Percentiles rank a stretch among this genome's conserved stretches.
phyloP scores from a whole-genome alignment of 2,329 filamentous ascomycete species.

The Xylaria sp. region DNA sequence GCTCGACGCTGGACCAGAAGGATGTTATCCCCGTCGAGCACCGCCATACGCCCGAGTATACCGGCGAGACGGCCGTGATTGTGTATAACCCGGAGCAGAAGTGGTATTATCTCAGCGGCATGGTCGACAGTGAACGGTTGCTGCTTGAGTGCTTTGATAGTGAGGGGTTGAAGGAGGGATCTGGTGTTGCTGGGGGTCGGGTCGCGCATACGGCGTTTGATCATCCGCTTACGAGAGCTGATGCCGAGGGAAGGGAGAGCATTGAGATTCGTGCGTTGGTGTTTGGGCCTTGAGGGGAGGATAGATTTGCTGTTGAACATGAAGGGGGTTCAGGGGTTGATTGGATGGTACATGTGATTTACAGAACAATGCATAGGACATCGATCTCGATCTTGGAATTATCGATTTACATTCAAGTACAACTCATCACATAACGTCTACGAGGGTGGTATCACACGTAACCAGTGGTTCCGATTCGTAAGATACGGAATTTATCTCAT shows the following conservation, averaged over 20 bases:
- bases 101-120: constrained; percentile 78
- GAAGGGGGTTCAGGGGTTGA: neutral
- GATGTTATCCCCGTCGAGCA: constrained; percentile 71
- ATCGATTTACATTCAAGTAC: too few relatives aligned
- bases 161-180: constrained; percentile 46
- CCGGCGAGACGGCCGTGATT: constrained; percentile 70
- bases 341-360: neutral
- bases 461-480: too few relatives aligned
- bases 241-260: constrained; percentile 71
- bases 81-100: constrained; percentile 54
- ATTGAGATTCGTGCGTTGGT: constrained; percentile 86
- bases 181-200: constrained; percentile 47
- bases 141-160: constrained; percentile 76
- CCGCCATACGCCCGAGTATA: constrained; percentile 52
- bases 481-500: too few relatives aligned
- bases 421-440: too few relatives aligned
- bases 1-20: constrained; percentile 51
- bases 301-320: neutral
- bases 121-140: constrained; percentile 66
- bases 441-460: too few relatives aligned
- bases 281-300: constrained; percentile 54
- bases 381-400: too few relatives aligned
- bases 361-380: neutral
- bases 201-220: constrained; percentile 74
- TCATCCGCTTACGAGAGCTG: constrained; percentile 64